phyloP scores from a whole-genome alignment of 2,329 filamentous ascomycete species.

The Aureobasidium sp. region DNA sequence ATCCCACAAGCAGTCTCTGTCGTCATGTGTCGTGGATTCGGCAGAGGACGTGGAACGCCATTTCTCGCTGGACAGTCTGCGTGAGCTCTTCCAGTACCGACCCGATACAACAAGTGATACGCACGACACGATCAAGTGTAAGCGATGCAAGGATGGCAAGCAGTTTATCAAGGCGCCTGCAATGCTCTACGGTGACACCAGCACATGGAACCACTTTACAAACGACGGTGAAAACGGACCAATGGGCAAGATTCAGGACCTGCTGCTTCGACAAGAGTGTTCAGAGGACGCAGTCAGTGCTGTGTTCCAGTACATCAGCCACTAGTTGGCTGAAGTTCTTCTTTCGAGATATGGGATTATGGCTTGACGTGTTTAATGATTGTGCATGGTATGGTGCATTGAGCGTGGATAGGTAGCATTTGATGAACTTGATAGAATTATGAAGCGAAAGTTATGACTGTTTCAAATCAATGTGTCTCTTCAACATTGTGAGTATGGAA shows the following conservation, averaged over 20 bases:
- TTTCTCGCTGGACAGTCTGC: conserved; percentile 81
- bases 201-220: conserved; percentile 97
- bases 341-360: not conserved
- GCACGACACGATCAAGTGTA: conserved; percentile 98
- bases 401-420: conserved; percentile 4
- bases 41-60: conserved; percentile 96
- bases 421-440: not conserved
- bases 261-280: conserved; percentile 79
- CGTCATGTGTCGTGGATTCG: conserved; percentile 91
- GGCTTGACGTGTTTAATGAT: not conserved
- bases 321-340: conserved; percentile 37
- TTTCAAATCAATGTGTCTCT: not conserved
- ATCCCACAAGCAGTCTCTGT: conserved; percentile 94
- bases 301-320: conserved; percentile 98
- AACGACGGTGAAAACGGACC: conserved; percentile 57
- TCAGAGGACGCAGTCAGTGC: conserved; percentile 75
- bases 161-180: conserved; percentile 87
- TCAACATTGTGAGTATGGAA: no score
- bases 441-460: not conserved
- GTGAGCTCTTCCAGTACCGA: conserved; percentile 91
- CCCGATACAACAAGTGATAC: conserved; percentile 81
- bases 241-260: conserved; percentile 77
- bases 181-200: conserved; percentile 95
- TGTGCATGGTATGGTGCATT: not conserved
- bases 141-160: conserved; percentile 72